Evolutionary conservation across 306 rosid species (phyloP), one percentile per base, ranked within the genome.

Genomic region (Castanopsis chinensis): DNA sequence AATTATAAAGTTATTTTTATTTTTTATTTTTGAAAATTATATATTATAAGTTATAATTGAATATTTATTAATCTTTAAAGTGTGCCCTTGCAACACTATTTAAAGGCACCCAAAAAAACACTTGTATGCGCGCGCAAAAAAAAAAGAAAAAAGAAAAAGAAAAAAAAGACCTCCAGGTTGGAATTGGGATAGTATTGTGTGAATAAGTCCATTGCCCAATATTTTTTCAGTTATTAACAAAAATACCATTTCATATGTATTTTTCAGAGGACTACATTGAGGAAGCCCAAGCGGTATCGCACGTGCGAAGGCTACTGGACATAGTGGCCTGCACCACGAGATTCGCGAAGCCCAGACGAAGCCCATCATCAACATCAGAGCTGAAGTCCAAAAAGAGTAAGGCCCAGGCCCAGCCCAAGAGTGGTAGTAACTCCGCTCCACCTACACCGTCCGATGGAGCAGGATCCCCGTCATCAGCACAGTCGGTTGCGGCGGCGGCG

Each of bases 291-390:
- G 90, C 87, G 1, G 37, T 83, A 41, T 87, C 89, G 28, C 99
- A 95, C 72, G 94, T 95, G 80, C 91, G 98, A 80, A 83, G 98
- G 72, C 73, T 95, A 4, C 85, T 92, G 86, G 98, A 95, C 82
- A 87, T 95, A 0, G 87, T 89, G 60, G 94, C 94, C 63, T 91
- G 98, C 85, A 92, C 99, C 13, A 80, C 90, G 1, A 90, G 87
- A 71, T 92, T 90, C 52, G 78, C 88, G 14, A 95, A 90, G 89
- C 86, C 98, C 80, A 89, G 86, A 82, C 82, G 94, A 23, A 78
- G 80, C 21, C 18, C 78, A 1, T 7, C 78, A 1, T 7, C 80
- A 49, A 79, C 85, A 79, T 83, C 92, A 58, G 99, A 92, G 1
- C 79, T 88, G 17, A 91, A 81, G 81, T 77, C 97, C 59, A 95